Evolutionary conservation across 106 monocot species (phyloP).

Genomic region (Hemerocallis citrina): DNA sequence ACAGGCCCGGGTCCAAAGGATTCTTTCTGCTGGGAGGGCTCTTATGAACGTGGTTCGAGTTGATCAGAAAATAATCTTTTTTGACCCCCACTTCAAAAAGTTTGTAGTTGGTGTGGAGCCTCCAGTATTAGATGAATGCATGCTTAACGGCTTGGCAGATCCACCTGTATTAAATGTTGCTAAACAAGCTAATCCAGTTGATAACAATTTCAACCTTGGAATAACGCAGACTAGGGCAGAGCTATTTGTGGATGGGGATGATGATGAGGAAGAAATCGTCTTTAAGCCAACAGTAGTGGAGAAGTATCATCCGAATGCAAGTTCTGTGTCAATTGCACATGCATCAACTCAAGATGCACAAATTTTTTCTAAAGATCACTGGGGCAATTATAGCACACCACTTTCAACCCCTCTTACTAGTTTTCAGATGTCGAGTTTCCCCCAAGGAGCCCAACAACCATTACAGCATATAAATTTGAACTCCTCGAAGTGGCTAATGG

Average conservation of each 20-base stretch:
- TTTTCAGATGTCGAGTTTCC: slow-evolving; percentile 15
- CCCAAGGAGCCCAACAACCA: slow-evolving; percentile 18
- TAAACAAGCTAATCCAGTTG: slow-evolving; percentile 17
- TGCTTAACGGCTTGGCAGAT: slow-evolving; percentile 5
- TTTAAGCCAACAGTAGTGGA: slow-evolving; percentile 66
- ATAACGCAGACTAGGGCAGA: slow-evolving; percentile 6
- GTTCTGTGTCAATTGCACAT: slow-evolving; percentile 12
- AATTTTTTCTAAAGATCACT: slow-evolving; percentile 15
- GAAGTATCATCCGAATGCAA: slow-evolving; percentile 17
- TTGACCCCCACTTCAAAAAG: slow-evolving; percentile 53
- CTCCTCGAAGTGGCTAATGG: slow-evolving; percentile 37
- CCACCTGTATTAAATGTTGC: slow-evolving; percentile 3
- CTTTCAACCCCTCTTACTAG: slow-evolving; percentile 14
- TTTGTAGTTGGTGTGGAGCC: slow-evolving; percentile 49
- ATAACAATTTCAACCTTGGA: slow-evolving; percentile 3
- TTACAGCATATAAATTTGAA: slow-evolving; percentile 20
- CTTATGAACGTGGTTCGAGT: slow-evolving; percentile 50
- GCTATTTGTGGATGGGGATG: slow-evolving; percentile 34
- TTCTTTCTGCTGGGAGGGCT: slow-evolving; percentile 68
- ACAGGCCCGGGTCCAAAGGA: slow-evolving; percentile 65
- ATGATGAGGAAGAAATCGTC: slow-evolving; percentile 88
- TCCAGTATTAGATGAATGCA: slow-evolving; percentile 16
- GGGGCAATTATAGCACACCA: slow-evolving; percentile 9
- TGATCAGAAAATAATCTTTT: slow-evolving; percentile 55
- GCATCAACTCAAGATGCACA: slow-evolving; percentile 17